A percentile compares a stretch with the other conserved stretches of the same genome.
Evolutionary conservation across 257 asterid species (phyloP).

Genomic region (Scutellaria baicalensis): DNA sequence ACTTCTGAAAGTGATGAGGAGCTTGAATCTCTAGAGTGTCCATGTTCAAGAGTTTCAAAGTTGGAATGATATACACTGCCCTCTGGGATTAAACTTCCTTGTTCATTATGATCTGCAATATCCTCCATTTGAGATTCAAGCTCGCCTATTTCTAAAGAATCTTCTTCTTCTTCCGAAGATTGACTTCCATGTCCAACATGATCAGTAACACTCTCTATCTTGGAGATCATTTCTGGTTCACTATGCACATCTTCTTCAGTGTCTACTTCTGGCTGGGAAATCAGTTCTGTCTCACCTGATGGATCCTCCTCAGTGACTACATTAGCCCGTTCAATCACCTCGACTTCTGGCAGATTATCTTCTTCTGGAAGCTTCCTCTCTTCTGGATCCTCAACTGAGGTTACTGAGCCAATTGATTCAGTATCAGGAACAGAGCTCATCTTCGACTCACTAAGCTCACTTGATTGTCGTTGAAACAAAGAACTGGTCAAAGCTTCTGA

Average conservation of each 20-base stretch:
- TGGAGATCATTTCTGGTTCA: constrained; percentile 26
- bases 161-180: constrained; percentile 53
- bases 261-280: constrained; percentile 10
- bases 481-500: constrained; percentile 58
- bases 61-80: background rate
- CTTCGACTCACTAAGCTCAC: constrained; percentile 81
- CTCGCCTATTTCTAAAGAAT: constrained; percentile 24
- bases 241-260: constrained; percentile 22
- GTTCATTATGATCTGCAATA: constrained; percentile 2
- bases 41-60: constrained; percentile 16
- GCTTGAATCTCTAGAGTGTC: constrained; percentile 39
- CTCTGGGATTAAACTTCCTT: constrained; percentile 6
- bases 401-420: constrained; percentile 35
- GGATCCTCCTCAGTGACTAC: constrained; percentile 16
- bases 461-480: constrained; percentile 51
- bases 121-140: constrained; percentile 12
- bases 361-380: constrained; percentile 37
- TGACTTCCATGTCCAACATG: constrained; percentile 64
- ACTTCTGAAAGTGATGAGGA: constrained; percentile 61
- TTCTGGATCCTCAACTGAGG: constrained; percentile 55
- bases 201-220: constrained; percentile 38
- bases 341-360: constrained; percentile 21
- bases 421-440: constrained; percentile 70
- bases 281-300: constrained; percentile 9
- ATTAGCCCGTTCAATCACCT: background rate